Evolutionary conservation across 176 grass and related monocot species (phyloP).

Genomic region (Metroxylon sagu): DNA sequence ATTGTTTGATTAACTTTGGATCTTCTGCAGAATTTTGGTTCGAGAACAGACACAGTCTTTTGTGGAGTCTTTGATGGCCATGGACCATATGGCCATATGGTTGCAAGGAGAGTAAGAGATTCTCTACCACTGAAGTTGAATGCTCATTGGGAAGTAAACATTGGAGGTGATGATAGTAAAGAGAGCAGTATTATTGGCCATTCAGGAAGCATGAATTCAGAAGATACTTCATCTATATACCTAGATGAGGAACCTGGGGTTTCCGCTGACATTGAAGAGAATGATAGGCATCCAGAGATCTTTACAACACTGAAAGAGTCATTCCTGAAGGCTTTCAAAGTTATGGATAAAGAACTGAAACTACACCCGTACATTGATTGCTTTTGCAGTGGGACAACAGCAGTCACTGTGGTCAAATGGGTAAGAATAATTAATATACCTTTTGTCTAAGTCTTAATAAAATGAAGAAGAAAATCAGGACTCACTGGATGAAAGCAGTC

Average conservation of each 20-base stretch:
- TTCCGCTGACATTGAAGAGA: conserved; percentile 24
- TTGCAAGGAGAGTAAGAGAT: conserved; percentile 91
- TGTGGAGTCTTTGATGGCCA: conserved; percentile 98
- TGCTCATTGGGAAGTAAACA: conserved; percentile 26
- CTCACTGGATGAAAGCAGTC: no score
- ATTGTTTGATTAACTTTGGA: not conserved
- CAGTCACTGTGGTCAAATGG: conserved; percentile 83
- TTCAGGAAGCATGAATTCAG: conserved; percentile 20
- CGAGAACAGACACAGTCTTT: conserved; percentile 55
- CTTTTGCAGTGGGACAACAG: conserved; percentile 73
- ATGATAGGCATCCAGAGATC: conserved; percentile 36
- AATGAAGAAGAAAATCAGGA: no score
- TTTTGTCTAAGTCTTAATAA: no score
- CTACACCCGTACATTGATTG: conserved; percentile 54
- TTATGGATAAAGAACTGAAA: conserved; percentile 77
- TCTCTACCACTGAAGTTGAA: conserved; percentile 59
- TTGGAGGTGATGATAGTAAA: conserved; percentile 22
- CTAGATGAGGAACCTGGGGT: conserved; percentile 17
- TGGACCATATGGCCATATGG: conserved; percentile 84
- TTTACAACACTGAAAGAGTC: conserved; percentile 44
- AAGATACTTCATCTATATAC: conserved; percentile 25
- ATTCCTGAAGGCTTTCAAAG: conserved; percentile 56
- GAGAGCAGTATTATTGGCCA: conserved; percentile 26
- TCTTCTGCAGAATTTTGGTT: conserved; percentile 63
- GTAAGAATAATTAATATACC: conserved; percentile 18